Base-by-base conservation (phyloP, 495 filamentous ascomycete species). In the Trichocladium antarcticum region DNA sequence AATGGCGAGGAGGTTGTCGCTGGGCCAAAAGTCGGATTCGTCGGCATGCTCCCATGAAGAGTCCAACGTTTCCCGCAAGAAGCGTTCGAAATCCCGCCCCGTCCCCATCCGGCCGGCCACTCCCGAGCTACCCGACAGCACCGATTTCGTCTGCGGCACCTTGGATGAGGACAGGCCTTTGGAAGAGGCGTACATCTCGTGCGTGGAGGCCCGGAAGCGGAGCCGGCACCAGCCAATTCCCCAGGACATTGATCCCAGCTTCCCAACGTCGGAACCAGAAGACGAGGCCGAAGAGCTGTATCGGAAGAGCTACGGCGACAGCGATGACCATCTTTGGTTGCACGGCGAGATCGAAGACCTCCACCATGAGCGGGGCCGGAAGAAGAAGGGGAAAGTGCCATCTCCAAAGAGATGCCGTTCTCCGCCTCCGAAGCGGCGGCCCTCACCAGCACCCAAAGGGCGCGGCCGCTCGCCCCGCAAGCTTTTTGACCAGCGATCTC, bases 211-310 rank as follows among this genome's bases (percentile, higher is more conserved):
- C 42, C 79, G 86, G 32, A 84, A 83, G 49, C 80, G 81, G 36
- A 81, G 80, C 45, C 95, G 87, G 66, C 85, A 85, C 49, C 77
- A 80, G 47, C 57, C 72, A 22, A 84, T 87, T 21, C 89, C 92
- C 36, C 92, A 97, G 55, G 93, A 98, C 56, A 96, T 98, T 51
- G 92, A 98, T 59, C 92, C 92, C 9, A 94, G 87, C 62, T 97
- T 97, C 60, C 92, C 92, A 0, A 87, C 87, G 7, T 94, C 89
- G 1, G 92, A 96, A 53, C 83, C 82, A 0, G 90, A 95, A 53
- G 84, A 92, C 49, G 84, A 85, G 28, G 79, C 77, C 28, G 78
- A 84, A 20, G 71, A 78, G 34, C 66, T 69, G 11, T 69, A 77
- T 38, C 74, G 77, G 9, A 73, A 72, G 34, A 65, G 65, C 11